Evolutionary conservation across 306 rosid species (phyloP).

Genomic region (Pyrus betulifolia): DNA sequence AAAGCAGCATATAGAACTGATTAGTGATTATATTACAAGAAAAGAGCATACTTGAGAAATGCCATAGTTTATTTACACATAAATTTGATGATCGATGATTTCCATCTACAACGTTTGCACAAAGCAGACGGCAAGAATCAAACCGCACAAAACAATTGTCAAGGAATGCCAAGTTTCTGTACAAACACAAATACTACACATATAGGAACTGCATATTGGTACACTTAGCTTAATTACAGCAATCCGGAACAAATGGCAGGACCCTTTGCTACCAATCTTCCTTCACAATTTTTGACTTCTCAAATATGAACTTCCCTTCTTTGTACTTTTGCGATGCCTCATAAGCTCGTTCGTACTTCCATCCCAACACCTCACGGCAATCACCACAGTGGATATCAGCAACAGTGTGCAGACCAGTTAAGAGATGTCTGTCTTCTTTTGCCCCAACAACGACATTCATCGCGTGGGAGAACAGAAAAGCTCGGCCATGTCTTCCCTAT

Average conservation of each 20-base stretch:
- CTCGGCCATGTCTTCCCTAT: conserved; percentile 92
- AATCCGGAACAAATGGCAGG: conserved; percentile 26
- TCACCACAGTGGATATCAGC: conserved; percentile 79
- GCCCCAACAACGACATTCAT: conserved; percentile 79
- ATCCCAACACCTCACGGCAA: conserved; percentile 84
- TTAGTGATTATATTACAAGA: neutral
- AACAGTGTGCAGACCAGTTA: conserved; percentile 96
- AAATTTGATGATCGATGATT: neutral
- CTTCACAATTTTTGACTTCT: conserved; percentile 84
- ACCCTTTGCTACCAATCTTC: conserved; percentile 72
- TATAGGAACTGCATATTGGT: neutral
- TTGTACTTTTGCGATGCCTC: conserved; percentile 93
- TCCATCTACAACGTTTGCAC: conserved; percentile 38
- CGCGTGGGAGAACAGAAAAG: conserved; percentile 93
- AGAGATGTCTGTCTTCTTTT: conserved; percentile 82
- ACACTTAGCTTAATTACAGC: conserved; percentile 11
- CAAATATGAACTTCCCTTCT: conserved; percentile 94
- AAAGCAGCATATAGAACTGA: too few species aligned
- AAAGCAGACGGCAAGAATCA: conserved; percentile 38
- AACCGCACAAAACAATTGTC: conserved; percentile 38
- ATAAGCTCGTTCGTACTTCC: conserved; percentile 90
- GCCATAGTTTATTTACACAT: neutral
- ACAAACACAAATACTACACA: conserved; percentile 27
- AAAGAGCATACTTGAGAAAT: conserved; percentile 9
- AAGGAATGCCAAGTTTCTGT: conserved; percentile 45